A percentile compares a stretch with the other conserved stretches of the same genome.
These are phyloP conservation scores for Phaffia tasmanica DNA, from an alignment of 768 basidiomycete species.

Conservation along the genomic window DNA sequence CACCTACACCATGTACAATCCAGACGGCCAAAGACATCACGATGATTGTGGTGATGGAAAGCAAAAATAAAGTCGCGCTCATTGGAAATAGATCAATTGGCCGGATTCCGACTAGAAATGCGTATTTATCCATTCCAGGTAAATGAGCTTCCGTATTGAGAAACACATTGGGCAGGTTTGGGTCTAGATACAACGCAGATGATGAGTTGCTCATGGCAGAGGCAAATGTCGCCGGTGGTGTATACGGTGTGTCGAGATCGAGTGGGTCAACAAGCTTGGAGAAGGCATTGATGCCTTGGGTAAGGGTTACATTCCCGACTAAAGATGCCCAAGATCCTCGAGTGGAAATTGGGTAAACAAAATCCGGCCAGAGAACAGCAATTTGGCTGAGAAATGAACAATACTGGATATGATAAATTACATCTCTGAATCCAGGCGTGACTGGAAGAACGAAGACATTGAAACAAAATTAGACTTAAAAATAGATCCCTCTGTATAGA, in stretches of 20 bases:
- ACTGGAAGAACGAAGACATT: slow-evolving; percentile 42
- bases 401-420: slow-evolving; percentile 90
- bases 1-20: slow-evolving; percentile 48
- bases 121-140: slow-evolving; percentile 68
- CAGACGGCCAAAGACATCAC: slow-evolving; percentile 60
- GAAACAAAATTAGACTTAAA: not conserved
- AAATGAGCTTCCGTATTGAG: slow-evolving; percentile 54
- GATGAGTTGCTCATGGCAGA: slow-evolving; percentile 58
- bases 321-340: slow-evolving; percentile 78
- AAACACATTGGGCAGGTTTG: slow-evolving; percentile 55
- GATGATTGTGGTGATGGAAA: slow-evolving; percentile 62
- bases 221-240: slow-evolving; percentile 58
- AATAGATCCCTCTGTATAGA: not conserved
- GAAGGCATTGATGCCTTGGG: slow-evolving; percentile 41
- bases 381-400: slow-evolving; percentile 66
- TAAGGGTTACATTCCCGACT: slow-evolving; percentile 54
- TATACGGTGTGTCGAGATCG: slow-evolving; percentile 33
- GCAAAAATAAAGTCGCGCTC: slow-evolving; percentile 71
- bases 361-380: slow-evolving; percentile 81
- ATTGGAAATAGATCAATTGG: slow-evolving; percentile 71
- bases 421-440: slow-evolving; percentile 82
- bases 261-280: slow-evolving; percentile 59
- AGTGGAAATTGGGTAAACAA: slow-evolving; percentile 72
- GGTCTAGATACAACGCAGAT: slow-evolving; percentile 69
- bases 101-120: slow-evolving; percentile 68